Conservation (phyloP, 1,139 yeast species). For the Zygosaccharomyces pseudobailii region DNA sequence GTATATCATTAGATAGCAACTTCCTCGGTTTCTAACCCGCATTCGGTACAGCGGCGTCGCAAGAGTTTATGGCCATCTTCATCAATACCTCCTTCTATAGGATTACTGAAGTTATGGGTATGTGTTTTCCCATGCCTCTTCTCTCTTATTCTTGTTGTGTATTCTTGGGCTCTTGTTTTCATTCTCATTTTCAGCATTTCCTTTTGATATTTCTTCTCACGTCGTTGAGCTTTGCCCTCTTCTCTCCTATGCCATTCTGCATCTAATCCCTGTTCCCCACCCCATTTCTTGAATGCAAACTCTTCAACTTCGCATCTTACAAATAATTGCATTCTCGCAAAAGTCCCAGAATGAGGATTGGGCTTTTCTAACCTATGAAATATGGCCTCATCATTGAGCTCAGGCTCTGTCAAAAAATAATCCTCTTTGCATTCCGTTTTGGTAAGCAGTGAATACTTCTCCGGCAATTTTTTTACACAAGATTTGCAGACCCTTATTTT, state of each 20-base stretch:
- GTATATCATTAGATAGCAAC: constrained; percentile 34
- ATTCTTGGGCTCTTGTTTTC: constrained; percentile 88
- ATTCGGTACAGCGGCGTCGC: constrained; percentile 63
- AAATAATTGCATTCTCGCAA: constrained; percentile 88
- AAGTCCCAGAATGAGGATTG: constrained; percentile 87
- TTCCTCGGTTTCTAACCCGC: constrained; percentile 87
- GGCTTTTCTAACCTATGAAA: constrained; percentile 82
- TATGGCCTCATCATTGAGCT: constrained; percentile 62
- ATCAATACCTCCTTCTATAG: constrained; percentile 39
- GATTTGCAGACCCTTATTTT: constrained; percentile 69
- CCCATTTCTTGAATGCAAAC: constrained; percentile 93
- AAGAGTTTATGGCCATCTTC: constrained; percentile 45
- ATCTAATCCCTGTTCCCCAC: constrained; percentile 81
- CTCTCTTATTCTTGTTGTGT: constrained; percentile 62
- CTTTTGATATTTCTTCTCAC: constrained; percentile 73
- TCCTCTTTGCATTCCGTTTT: constrained; percentile 95
- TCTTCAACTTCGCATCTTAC: constrained; percentile 87
- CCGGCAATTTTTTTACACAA: constrained; percentile 71
- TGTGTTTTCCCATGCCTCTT: constrained; percentile 53
- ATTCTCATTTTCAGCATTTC: constrained; percentile 81
- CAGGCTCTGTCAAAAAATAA: constrained; percentile 89
- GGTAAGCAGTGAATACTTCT: constrained; percentile 83
- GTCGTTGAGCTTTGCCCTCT: constrained; percentile 59
- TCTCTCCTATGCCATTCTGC: constrained; percentile 89
- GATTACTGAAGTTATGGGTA: constrained; percentile 73